Evolutionary conservation across 202 grass and related monocot genomes (phyloP).

Genomic region (Carex arenaria): DNA sequence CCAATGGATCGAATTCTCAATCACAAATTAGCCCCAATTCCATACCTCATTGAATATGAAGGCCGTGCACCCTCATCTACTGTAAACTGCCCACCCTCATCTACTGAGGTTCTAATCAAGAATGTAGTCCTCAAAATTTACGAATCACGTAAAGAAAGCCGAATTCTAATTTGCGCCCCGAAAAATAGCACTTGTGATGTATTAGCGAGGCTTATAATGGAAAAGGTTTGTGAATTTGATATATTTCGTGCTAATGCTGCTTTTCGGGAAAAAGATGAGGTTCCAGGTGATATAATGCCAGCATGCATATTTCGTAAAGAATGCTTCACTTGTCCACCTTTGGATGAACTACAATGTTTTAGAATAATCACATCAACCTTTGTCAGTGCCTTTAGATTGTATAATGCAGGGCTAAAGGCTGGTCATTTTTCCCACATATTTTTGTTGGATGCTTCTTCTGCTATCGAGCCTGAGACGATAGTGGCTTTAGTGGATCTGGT

Average conservation of each 20-base stretch:
- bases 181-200: constrained; percentile 28
- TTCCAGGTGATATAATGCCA: constrained; percentile 27
- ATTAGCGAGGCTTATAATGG: constrained; percentile 12
- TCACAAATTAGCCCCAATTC: constrained; percentile 6
- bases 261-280: constrained; percentile 11
- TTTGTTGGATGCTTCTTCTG: constrained; percentile 24
- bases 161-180: constrained; percentile 21
- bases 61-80: background rate
- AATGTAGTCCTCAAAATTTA: constrained; percentile 17
- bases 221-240: background rate
- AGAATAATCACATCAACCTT: constrained; percentile 28
- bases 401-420: constrained; percentile 16
- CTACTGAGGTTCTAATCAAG: background rate
- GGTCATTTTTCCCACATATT: constrained; percentile 35
- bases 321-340: constrained; percentile 25
- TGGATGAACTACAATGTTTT: background rate
- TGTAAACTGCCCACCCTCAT: no score
- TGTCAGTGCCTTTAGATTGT: constrained; percentile 21
- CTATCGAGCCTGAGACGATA: constrained; percentile 22
- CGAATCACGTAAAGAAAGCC: background rate
- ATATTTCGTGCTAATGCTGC: constrained; percentile 38
- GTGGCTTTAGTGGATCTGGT: constrained; percentile 25
- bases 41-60: constrained; percentile 23
- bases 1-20: background rate
- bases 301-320: constrained; percentile 8